Percentiles rank a stretch among this genome's conserved stretches.
phyloP scores from a whole-genome alignment of 352 stramenopile species.

The Nothophytophthora sp. region DNA sequence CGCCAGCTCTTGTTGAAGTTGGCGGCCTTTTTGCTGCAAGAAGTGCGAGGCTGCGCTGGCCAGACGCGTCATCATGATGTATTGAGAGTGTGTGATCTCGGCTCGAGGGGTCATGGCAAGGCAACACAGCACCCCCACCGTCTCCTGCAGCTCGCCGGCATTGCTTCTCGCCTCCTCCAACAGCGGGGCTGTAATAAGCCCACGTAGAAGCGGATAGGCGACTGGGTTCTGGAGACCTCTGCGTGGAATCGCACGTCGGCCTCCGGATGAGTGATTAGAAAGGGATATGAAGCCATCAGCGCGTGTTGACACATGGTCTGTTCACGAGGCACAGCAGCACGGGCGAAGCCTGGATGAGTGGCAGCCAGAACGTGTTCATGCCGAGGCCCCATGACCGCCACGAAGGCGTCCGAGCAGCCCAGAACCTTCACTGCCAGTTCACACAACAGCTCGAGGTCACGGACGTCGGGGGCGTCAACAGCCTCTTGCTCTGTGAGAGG shows the following conservation, averaged over 20 bases:
- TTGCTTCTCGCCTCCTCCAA: slow-evolving; percentile 12
- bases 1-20: not conserved
- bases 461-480: slow-evolving; percentile 3
- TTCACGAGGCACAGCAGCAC: slow-evolving; percentile 16
- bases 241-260: slow-evolving; percentile 31
- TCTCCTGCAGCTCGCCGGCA: not conserved
- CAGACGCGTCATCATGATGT: slow-evolving; percentile 15
- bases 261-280: slow-evolving; percentile 26
- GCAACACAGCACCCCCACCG: slow-evolving; percentile 33
- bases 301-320: slow-evolving; percentile 25
- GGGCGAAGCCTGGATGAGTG: slow-evolving; percentile 10
- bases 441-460: slow-evolving; percentile 22
- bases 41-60: slow-evolving; percentile 19
- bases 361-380: slow-evolving; percentile 23
- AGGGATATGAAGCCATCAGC: slow-evolving; percentile 24
- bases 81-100: slow-evolving; percentile 29
- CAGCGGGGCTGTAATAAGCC: slow-evolving; percentile 6
- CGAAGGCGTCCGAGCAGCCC: slow-evolving; percentile 13
- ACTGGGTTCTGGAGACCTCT: slow-evolving; percentile 3
- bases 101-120: slow-evolving; percentile 10
- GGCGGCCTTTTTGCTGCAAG: slow-evolving; percentile 10
- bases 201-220: slow-evolving; percentile 10
- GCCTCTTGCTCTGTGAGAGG: slow-evolving; percentile 6
- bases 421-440: slow-evolving; percentile 18
- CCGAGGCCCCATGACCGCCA: slow-evolving; percentile 22